Conservation (phyloP, 345 rosid genomes). For the Rubroshorea leprosula region DNA sequence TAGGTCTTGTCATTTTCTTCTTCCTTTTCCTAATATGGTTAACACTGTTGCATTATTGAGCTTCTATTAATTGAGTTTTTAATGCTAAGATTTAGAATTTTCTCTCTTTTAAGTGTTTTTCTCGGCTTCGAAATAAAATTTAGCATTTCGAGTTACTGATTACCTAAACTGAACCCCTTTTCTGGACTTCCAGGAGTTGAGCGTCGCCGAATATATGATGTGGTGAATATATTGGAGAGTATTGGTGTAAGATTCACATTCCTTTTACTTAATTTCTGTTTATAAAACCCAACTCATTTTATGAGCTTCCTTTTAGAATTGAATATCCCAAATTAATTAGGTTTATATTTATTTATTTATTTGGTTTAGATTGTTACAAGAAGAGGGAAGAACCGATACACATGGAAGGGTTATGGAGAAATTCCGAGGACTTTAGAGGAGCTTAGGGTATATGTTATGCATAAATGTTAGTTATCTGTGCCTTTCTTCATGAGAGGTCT, state of each 20-base stretch:
- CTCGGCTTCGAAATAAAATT: background rate
- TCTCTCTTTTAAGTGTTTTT: background rate
- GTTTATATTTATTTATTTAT: too few species aligned
- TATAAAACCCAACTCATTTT: too few species aligned
- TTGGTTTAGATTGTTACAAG: slow-evolving; percentile 56
- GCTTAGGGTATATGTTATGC: slow-evolving; percentile 40
- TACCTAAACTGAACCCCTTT: background rate
- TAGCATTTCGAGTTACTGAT: background rate
- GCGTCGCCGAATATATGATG: slow-evolving; percentile 74
- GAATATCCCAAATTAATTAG: too few species aligned
- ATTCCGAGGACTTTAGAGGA: slow-evolving; percentile 53
- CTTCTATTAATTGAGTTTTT: background rate
- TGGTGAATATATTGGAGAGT: slow-evolving; percentile 75
- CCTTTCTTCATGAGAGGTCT: background rate
- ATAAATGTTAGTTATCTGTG: background rate
- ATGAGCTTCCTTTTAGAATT: too few species aligned
- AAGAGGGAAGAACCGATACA: slow-evolving; percentile 69
- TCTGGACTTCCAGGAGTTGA: slow-evolving; percentile 55
- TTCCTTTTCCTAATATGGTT: background rate
- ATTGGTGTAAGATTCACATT: slow-evolving; percentile 45
- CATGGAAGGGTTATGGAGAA: slow-evolving; percentile 68
- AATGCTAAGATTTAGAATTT: background rate
- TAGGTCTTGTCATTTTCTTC: too few species aligned
- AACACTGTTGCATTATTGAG: background rate
- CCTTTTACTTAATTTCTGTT: too few species aligned